Conservation (phyloP, 306 rosid species). For the Canavalia ensiformis region DNA sequence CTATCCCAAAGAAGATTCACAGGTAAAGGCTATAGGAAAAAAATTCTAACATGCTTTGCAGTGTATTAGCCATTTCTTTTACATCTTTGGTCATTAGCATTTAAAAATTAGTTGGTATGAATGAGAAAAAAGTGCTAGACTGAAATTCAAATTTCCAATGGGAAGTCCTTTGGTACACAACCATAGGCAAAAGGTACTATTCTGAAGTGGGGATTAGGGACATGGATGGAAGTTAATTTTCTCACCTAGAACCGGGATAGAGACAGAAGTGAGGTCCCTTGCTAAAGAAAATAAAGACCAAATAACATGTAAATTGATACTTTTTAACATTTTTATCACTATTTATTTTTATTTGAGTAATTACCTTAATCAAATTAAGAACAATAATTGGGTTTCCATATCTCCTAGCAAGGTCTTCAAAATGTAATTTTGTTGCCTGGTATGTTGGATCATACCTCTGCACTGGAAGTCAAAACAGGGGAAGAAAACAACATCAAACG, state of each 20-base stretch:
- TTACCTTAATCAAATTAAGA: constrained; percentile 91
- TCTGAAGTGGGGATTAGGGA: constrained; percentile 26
- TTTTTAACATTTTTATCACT: constrained; percentile 16
- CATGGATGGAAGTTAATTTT: constrained; percentile 12
- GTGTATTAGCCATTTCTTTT: background rate
- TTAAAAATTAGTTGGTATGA: background rate
- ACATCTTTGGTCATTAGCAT: background rate
- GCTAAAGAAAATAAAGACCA: constrained; percentile 26
- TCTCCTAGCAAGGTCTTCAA: constrained; percentile 89
- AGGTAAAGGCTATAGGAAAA: background rate
- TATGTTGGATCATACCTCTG: constrained; percentile 98
- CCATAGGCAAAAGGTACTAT: constrained; percentile 11
- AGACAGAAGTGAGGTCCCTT: background rate
- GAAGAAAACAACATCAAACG: background rate
- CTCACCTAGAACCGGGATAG: background rate
- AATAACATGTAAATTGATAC: constrained; percentile 14
- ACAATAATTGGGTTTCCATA: constrained; percentile 94
- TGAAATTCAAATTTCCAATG: constrained; percentile 17
- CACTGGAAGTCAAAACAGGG: constrained; percentile 63
- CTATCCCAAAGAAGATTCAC: background rate
- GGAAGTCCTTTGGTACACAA: constrained; percentile 29
- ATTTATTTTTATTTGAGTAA: constrained; percentile 34
- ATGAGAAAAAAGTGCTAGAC: background rate
- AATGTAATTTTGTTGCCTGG: constrained; percentile 88
- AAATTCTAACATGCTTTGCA: constrained; percentile 1